phyloP scores from a whole-genome alignment of 257 asterid species.

The Mentha longifolia region DNA sequence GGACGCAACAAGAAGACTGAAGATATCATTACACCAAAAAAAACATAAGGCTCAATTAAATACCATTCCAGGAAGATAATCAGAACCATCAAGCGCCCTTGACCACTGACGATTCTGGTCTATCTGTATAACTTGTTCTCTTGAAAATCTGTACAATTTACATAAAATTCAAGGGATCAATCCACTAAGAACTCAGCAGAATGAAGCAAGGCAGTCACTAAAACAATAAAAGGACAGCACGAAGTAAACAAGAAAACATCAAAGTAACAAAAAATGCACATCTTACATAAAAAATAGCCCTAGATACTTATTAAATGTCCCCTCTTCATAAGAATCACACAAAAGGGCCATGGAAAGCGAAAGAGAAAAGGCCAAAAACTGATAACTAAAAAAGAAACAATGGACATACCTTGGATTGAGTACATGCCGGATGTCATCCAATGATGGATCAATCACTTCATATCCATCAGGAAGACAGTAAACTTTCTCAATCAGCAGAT shows the following conservation, averaged over 20 bases:
- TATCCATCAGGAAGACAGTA: slow-evolving; percentile 99
- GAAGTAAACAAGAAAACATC: slow-evolving; percentile 1
- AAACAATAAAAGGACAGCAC: background rate
- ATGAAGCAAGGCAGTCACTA: slow-evolving; percentile 11
- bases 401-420: slow-evolving; percentile 81
- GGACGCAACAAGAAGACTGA: slow-evolving; percentile 13
- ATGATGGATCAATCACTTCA: slow-evolving; percentile 86
- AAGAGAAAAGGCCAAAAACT: background rate
- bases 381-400: slow-evolving; percentile 17
- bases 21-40: slow-evolving; percentile 4
- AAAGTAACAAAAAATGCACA: slow-evolving; percentile 7
- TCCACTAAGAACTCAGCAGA: slow-evolving; percentile 5
- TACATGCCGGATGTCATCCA: slow-evolving; percentile 92
- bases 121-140: slow-evolving; percentile 74
- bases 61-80: slow-evolving; percentile 99
- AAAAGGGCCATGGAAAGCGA: background rate
- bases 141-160: slow-evolving; percentile 62
- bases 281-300: background rate
- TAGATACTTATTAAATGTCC: background rate
- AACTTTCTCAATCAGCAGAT: slow-evolving; percentile 90
- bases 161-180: slow-evolving; percentile 11
- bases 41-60: slow-evolving; percentile 15
- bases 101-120: slow-evolving; percentile 92
- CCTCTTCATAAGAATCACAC: background rate
- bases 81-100: slow-evolving; percentile 98